Conservation (phyloP, 257 asterid species). For the Striga asiatica region DNA sequence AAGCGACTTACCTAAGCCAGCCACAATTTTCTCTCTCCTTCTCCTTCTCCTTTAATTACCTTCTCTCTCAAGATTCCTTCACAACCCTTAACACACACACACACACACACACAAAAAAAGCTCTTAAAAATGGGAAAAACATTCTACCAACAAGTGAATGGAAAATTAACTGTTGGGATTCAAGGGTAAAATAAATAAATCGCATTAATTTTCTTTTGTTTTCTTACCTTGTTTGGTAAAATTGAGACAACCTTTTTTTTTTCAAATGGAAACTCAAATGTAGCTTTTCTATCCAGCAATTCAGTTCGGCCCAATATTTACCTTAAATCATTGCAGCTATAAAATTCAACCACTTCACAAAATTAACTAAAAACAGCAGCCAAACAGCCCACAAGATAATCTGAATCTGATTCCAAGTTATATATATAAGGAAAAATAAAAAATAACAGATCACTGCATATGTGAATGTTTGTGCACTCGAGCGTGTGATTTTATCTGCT, state of each 20-base stretch:
- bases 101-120: background rate
- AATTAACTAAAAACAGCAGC: too few relatives aligned
- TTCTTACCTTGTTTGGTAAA: background rate
- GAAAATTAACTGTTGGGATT: background rate
- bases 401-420: too few relatives aligned
- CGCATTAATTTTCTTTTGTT: background rate
- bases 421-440: too few relatives aligned
- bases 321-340: background rate
- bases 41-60: slow-evolving; percentile 10
- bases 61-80: slow-evolving; percentile 14
- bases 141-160: background rate
- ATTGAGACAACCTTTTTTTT: background rate
- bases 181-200: background rate
- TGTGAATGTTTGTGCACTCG: background rate
- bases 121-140: too few relatives aligned
- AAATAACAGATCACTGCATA: background rate
- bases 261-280: too few relatives aligned
- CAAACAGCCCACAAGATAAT: background rate
- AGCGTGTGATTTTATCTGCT: background rate
- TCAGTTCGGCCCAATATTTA: background rate
- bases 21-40: background rate
- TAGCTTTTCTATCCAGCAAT: too few relatives aligned
- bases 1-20: slow-evolving; percentile 36
- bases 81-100: slow-evolving; percentile 9
- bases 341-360: too few relatives aligned